These are phyloP conservation scores for Hansenula sp. DNA, from an alignment of 1,139 yeast genomes.

Conservation along the genomic window DNA sequence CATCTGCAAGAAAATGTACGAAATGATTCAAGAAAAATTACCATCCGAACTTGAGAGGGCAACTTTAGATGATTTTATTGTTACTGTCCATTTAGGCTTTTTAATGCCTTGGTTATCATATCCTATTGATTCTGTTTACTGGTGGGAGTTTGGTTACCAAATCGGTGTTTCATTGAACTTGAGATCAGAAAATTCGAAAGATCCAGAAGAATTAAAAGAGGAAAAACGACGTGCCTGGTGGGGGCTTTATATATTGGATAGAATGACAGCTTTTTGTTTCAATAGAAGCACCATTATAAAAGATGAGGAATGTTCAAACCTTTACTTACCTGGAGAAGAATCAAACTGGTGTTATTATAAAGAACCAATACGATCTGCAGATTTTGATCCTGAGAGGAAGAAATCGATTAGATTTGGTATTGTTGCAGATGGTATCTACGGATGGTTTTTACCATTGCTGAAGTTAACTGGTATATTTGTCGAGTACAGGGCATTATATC, in stretches of 20 bases:
- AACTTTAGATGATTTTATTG: conserved; percentile 34
- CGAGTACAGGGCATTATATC: conserved; percentile 4
- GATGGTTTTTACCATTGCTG: conserved; percentile 23
- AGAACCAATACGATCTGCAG: conserved; percentile 10
- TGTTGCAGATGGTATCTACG: conserved; percentile 21
- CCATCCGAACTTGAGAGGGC: conserved; percentile 14
- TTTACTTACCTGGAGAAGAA: conserved; percentile 33
- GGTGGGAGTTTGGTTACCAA: conserved; percentile 37
- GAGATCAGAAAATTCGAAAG: conserved; percentile 17
- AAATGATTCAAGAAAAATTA: conserved; percentile 14
- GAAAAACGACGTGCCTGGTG: conserved; percentile 41
- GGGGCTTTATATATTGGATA: conserved; percentile 36
- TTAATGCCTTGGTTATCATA: conserved; percentile 36
- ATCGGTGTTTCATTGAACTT: conserved; percentile 26
- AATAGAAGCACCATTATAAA: conserved; percentile 30
- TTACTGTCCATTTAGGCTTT: conserved; percentile 34
- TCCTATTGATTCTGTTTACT: conserved; percentile 33
- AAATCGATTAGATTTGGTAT: conserved; percentile 10
- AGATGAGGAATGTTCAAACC: conserved; percentile 30
- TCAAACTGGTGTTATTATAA: conserved; percentile 26
- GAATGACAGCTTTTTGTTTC: conserved; percentile 36
- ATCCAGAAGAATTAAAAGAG: conserved; percentile 31
- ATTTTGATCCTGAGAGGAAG: conserved; percentile 12
- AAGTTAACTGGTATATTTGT: conserved; percentile 18
- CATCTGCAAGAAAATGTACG: conserved; percentile 14